phyloP scores from a whole-genome alignment of 2,329 filamentous ascomycete species.

The Neonectria punicea region DNA sequence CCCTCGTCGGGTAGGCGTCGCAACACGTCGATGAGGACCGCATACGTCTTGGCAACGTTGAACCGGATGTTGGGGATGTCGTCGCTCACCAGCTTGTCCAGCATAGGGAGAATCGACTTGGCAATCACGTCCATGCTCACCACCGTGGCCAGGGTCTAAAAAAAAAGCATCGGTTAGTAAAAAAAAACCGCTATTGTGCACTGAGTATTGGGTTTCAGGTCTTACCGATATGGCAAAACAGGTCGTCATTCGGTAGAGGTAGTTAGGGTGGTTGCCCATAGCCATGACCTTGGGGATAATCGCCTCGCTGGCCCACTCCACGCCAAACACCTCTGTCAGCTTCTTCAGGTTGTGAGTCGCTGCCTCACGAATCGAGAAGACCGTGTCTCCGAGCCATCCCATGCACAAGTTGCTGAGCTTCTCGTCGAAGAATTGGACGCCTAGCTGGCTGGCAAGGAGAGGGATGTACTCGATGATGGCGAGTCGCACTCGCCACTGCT shows the following conservation, averaged over 20 bases:
- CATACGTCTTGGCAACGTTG: constrained; percentile 98
- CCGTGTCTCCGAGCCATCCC: constrained; percentile 97
- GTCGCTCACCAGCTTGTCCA: constrained; percentile 92
- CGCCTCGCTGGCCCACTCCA: constrained; percentile 95
- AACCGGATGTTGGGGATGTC: constrained; percentile 99
- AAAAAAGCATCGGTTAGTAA: constrained; percentile 36
- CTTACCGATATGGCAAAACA: constrained; percentile 98
- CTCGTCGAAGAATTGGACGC: constrained; percentile 98
- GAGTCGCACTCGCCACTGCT: constrained; percentile 97
- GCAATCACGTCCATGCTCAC: constrained; percentile 94
- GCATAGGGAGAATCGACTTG: constrained; percentile 92
- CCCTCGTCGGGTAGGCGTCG: constrained; percentile 90
- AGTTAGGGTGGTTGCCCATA: constrained; percentile 98
- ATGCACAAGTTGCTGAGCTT: constrained; percentile 96
- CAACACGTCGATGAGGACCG: constrained; percentile 88
- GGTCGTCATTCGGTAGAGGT: constrained; percentile 99
- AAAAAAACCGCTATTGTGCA: neutral
- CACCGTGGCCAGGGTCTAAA: constrained; percentile 89
- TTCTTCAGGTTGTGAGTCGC: constrained; percentile 98
- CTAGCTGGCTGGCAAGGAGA: constrained; percentile 91
- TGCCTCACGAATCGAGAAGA: constrained; percentile 98
- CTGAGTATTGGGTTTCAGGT: constrained; percentile 34
- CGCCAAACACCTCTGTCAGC: constrained; percentile 97
- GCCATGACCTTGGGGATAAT: constrained; percentile 99
- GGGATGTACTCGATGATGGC: constrained; percentile 99